phyloP scores from a whole-genome alignment of 305 asterid species.

The Fraxinus floribunda region DNA sequence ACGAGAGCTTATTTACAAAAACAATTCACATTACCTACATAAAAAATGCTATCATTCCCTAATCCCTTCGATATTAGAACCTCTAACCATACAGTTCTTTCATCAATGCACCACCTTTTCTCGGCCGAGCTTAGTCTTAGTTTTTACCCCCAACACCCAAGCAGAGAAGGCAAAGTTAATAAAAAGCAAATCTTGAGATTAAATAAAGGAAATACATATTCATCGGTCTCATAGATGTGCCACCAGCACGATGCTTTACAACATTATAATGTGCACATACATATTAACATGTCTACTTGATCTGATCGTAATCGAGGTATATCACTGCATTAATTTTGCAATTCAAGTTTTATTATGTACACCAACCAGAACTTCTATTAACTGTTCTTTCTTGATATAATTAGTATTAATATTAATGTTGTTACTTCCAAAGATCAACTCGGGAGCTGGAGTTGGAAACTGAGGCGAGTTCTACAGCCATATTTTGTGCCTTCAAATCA shows the following conservation, averaged over 20 bases:
- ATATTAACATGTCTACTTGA: slow-evolving; percentile 6
- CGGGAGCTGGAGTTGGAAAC: slow-evolving; percentile 35
- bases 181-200: not conserved
- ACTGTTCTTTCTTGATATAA: not conserved
- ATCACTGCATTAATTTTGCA: not conserved
- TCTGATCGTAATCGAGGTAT: not conserved
- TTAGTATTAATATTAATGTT: slow-evolving; percentile 7
- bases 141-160: not conserved
- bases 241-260: slow-evolving; percentile 23
- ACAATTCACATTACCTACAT: not conserved
- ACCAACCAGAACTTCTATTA: slow-evolving; percentile 18
- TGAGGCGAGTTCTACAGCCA: slow-evolving; percentile 31
- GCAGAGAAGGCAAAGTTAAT: not conserved
- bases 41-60: not conserved
- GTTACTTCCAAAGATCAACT: slow-evolving; percentile 46
- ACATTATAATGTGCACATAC: slow-evolving; percentile 7
- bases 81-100: not conserved
- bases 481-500: slow-evolving; percentile 30
- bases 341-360: slow-evolving; percentile 36
- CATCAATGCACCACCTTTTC: not conserved
- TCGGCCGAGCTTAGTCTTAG: not conserved
- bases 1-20: not conserved
- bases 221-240: slow-evolving; percentile 15
- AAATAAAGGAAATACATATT: slow-evolving; percentile 19
- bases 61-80: not conserved